Evolutionary conservation across 208 protist species (phyloP).

Genomic region (Crithidia brevicula): DNA sequence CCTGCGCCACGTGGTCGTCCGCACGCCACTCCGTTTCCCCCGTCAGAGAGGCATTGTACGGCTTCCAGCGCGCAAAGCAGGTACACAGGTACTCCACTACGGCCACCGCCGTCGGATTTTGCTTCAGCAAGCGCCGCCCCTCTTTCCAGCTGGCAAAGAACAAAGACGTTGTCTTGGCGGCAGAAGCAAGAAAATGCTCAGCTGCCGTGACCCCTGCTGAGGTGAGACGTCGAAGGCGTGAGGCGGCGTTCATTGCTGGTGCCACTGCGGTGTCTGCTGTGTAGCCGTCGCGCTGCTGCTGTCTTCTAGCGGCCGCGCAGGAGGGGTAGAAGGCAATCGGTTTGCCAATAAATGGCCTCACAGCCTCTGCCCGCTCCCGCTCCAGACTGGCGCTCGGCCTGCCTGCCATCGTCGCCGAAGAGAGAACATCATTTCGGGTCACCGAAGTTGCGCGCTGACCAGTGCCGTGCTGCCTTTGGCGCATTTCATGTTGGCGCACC

Average conservation of each 20-base stretch:
- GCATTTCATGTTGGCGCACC: conserved; percentile 21
- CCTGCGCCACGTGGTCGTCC: no score
- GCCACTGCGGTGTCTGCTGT: neutral
- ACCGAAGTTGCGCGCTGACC: neutral
- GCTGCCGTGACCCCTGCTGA: no score
- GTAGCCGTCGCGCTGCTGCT: neutral
- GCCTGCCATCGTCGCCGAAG: no score
- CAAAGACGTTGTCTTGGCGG: neutral
- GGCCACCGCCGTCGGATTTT: conserved; percentile 52
- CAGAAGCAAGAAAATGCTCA: conserved; percentile 4
- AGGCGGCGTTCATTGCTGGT: neutral
- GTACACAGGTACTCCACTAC: conserved; percentile 55
- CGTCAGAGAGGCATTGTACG: conserved; percentile 6
- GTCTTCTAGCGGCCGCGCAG: conserved; percentile 15
- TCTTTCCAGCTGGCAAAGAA: conserved; percentile 22
- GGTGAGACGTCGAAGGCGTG: neutral
- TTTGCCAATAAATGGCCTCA: conserved; percentile 21
- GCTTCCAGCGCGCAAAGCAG: conserved; percentile 38
- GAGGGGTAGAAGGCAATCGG: conserved; percentile 21
- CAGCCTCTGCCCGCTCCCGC: neutral
- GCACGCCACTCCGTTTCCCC: neutral
- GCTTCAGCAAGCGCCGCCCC: conserved; percentile 36
- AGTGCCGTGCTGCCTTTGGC: conserved; percentile 1
- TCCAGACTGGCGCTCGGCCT: neutral
- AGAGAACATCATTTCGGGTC: no score